Base-by-base conservation (phyloP, 2,329 filamentous ascomycete genomes). In the Apiospora malaysiana region DNA sequence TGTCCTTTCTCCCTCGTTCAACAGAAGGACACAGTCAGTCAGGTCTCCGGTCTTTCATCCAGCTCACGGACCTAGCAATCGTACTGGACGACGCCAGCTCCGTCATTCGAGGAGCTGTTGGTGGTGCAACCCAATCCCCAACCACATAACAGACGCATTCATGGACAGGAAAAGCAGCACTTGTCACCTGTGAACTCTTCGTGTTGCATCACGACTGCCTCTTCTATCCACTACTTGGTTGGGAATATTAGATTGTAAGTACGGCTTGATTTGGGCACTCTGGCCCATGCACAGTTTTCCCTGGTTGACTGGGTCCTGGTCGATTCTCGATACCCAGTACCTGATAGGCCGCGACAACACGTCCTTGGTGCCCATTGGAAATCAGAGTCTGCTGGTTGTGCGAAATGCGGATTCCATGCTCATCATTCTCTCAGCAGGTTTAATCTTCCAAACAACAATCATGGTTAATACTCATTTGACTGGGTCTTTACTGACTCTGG, bases 401-500 rank as follows among this genome's bases (percentile, higher is more conserved):
- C 32, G n/a, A 2, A 21, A 12, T n/a, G 6, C 10, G 56, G 32
- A 23, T 12, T 32, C 4, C 7, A 32, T 37, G 56, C 56, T 63
- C 8, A 63, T 32, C 27, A 40, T n/a, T 40, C 18, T 9, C 6
- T 10, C 7, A 63, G 21, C 56, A 63, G 27, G 27, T 63, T 37
- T 18, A n/a, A 63, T 63, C 56, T 14, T 40, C n/a, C 67, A 42
- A 56, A 32, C 56, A 59, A n/a, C 65, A 70, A 72, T 46, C 63
- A 80, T 80, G 78, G 69, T 71, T 73, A 71, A 70, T 69, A 73
- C 70, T 42, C 72, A 68, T 66, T 73, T 69, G 71, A 69, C 71
- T 21, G 46, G 73, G 70, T 74, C 75, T 46, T 73, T 77, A 14
- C 45, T 73, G 73, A 75, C 73, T 72, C 69, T 73, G 9, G n/a